A percentile compares a stretch with the other conserved stretches of the same genome.
These are phyloP conservation scores for Alternaria burnsii DNA, from an alignment of 2,329 filamentous ascomycete genomes.

Conservation along the genomic window DNA sequence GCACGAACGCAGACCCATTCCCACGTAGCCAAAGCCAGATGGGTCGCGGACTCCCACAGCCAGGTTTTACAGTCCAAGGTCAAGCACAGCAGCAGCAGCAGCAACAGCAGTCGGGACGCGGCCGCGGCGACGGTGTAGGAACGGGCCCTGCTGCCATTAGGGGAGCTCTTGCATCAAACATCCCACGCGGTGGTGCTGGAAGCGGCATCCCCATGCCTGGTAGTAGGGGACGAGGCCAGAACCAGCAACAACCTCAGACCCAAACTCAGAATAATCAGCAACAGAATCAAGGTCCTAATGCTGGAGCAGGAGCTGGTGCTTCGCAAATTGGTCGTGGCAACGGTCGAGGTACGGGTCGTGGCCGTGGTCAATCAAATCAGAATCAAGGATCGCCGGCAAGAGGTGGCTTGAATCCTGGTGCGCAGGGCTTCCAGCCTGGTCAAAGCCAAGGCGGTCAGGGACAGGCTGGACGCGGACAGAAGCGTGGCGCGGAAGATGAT, in stretches of 20 bases:
- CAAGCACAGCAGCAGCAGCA: conserved; percentile 27
- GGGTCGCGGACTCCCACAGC: conserved; percentile 34
- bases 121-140: conserved; percentile 12
- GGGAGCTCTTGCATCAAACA: conserved; percentile 37
- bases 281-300: conserved; percentile 16
- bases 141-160: conserved; percentile 41
- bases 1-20: conserved; percentile 21
- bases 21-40: conserved; percentile 22
- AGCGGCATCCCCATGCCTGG: conserved; percentile 44
- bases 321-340: conserved; percentile 43
- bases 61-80: conserved; percentile 30
- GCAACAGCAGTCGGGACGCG: conserved; percentile 27
- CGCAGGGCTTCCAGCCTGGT: conserved; percentile 46
- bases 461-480: conserved; percentile 41
- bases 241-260: conserved; percentile 21
- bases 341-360: conserved; percentile 34
- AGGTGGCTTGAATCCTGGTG: conserved; percentile 46
- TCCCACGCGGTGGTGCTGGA: conserved; percentile 41
- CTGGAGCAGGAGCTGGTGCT: conserved; percentile 11
- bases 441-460: conserved; percentile 2
- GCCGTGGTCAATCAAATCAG: conserved; percentile 26
- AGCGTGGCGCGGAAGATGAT: conserved; percentile 45
- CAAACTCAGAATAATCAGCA: conserved; percentile 16
- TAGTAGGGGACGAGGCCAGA: conserved; percentile 32
- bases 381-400: conserved; percentile 28